phyloP scores from a whole-genome alignment of 768 basidiomycete genomes.

The Termitomyces titanicus region DNA sequence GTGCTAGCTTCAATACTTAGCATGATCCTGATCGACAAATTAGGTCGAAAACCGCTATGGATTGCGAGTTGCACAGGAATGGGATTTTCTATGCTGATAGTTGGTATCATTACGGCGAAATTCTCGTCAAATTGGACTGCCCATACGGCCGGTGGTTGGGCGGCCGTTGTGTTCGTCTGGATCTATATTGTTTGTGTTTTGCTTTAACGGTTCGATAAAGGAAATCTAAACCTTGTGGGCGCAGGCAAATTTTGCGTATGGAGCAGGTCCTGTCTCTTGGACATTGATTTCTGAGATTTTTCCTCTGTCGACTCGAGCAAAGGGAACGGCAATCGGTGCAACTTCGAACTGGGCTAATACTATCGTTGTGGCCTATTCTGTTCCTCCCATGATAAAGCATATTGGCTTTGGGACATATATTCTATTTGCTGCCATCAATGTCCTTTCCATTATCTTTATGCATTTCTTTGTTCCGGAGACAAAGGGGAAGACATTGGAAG shows the following conservation, averaged over 20 bases:
- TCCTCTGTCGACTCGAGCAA: slow-evolving; percentile 36
- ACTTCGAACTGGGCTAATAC: slow-evolving; percentile 40
- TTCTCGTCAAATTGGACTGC: slow-evolving; percentile 20
- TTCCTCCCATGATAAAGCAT: slow-evolving; percentile 32
- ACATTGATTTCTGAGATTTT: slow-evolving; percentile 39
- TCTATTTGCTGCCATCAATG: slow-evolving; percentile 24
- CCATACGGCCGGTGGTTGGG: slow-evolving; percentile 22
- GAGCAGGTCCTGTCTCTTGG: slow-evolving; percentile 16
- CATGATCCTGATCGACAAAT: slow-evolving; percentile 30
- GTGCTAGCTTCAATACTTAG: slow-evolving; percentile 32
- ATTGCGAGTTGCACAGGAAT: slow-evolving; percentile 36
- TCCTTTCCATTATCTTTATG: slow-evolving; percentile 22
- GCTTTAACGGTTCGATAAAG: slow-evolving; percentile 20
- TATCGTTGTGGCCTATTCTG: slow-evolving; percentile 20
- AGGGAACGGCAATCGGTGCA: slow-evolving; percentile 37
- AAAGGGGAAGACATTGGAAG: slow-evolving; percentile 25
- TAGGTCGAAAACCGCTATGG: slow-evolving; percentile 36
- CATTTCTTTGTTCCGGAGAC: slow-evolving; percentile 27
- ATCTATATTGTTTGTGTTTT: slow-evolving; percentile 35
- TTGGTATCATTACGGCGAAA: slow-evolving; percentile 10
- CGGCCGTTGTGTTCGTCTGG: slow-evolving; percentile 32
- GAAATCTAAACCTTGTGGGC: background rate
- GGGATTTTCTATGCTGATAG: slow-evolving; percentile 18
- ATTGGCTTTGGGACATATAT: slow-evolving; percentile 33
- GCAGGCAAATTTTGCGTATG: slow-evolving; percentile 4